Base-by-base conservation (phyloP, 2,329 filamentous ascomycete species). In the Fusarium robinianum region DNA sequence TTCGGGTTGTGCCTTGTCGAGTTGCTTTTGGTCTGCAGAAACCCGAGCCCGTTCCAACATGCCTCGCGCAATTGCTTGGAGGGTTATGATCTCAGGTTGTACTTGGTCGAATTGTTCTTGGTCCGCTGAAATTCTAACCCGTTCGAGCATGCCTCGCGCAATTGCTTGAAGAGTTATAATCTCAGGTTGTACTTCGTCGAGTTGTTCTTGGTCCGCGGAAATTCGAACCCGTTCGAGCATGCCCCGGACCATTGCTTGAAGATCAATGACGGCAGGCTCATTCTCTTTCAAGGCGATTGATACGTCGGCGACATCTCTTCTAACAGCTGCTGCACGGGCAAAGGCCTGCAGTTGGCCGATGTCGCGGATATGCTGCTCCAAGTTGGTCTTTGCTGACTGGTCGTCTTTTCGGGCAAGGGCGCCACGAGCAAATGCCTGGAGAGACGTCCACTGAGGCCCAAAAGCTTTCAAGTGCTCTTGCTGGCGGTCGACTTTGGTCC, bases 51-150 rank as follows among this genome's bases (percentile, higher is more conserved):
- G 76, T 51, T 78, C 69, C 22, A 85, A 68, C 76, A 84, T 81
- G 31, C 82, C 85, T 46, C 85, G 77, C 37, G 80, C 72, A 8
- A 73, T 67, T 5, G 78, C 77, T 64, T 89, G 84, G 4, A 87
- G 64, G 6, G 75, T 71, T 14, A 72, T 77, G 37, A 89, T 80
- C 6, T 74, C 70, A 1, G 73, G 61, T 8, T 76, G 75, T 57
- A 88, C 75, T 29, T 72, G 72, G 40, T 81, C 73, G 14, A 95
- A 73, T 3, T 77, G 73, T 27, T 78, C 68, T 22, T 74, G 69
- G 15, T 82, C 75, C 8, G 66, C 65, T 7, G 72, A 69, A 19
- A 83, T 60, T 11, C 70, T 72, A 37, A 70, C 71, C 38, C 83
- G 76, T 51, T 78, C 69, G 22, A 85, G 69, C 76, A 84, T 81